Evolutionary conservation across 2,329 filamentous ascomycete genomes (phyloP).

Genomic region (Fonsecaea monophora): DNA sequence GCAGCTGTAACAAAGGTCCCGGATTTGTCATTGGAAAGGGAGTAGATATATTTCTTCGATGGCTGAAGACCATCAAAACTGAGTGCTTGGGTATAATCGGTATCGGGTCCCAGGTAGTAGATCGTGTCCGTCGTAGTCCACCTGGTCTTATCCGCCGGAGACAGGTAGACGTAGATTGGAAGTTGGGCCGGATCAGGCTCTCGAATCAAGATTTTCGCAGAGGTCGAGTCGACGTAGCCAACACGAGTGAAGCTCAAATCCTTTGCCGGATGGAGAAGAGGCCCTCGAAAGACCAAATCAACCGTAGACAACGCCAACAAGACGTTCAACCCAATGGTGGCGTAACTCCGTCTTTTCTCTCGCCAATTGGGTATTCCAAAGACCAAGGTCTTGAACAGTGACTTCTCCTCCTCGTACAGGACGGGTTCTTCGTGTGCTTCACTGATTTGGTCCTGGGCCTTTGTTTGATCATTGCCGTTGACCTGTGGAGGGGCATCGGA

Average conservation of each 20-base stretch:
- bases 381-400: slow-evolving; percentile 70
- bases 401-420: slow-evolving; percentile 63
- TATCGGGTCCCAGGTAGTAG: slow-evolving; percentile 71
- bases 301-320: slow-evolving; percentile 71
- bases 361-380: slow-evolving; percentile 76
- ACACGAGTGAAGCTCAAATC: slow-evolving; percentile 85
- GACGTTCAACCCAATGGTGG: slow-evolving; percentile 76
- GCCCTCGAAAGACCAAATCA: slow-evolving; percentile 79
- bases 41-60: slow-evolving; percentile 81
- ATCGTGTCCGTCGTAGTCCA: slow-evolving; percentile 71
- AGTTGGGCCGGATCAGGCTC: slow-evolving; percentile 79
- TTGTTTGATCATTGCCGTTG: slow-evolving; percentile 34
- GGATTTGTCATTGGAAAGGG: slow-evolving; percentile 82
- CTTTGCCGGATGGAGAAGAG: slow-evolving; percentile 70
- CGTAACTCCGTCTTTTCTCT: slow-evolving; percentile 69
- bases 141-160: slow-evolving; percentile 42
- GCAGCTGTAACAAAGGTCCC: slow-evolving; percentile 84
- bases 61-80: slow-evolving; percentile 71
- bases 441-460: slow-evolving; percentile 50
- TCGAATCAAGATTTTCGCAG: slow-evolving; percentile 81
- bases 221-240: slow-evolving; percentile 81
- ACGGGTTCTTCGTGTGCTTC: slow-evolving; percentile 70
- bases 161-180: slow-evolving; percentile 74
- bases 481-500: slow-evolving; percentile 30
- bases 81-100: slow-evolving; percentile 80